phyloP scores from a whole-genome alignment of 495 filamentous ascomycete species.

The Neurospora sp. region DNA sequence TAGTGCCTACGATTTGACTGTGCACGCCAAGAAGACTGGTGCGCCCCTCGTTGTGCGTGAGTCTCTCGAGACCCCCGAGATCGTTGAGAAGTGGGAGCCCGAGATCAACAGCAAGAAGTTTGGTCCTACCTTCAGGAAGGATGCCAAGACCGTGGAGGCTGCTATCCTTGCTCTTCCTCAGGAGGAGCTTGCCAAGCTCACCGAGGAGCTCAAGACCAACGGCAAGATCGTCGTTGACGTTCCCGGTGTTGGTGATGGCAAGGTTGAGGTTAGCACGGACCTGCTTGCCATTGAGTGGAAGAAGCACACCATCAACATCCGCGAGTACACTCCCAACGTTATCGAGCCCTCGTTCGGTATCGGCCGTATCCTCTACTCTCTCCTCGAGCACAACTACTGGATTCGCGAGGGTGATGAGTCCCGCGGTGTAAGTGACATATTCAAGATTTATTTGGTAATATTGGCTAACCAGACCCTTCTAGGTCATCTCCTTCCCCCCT shows the following conservation, averaged over 20 bases:
- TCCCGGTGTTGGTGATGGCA: conserved; percentile 35
- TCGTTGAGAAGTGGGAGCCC: conserved; percentile 64
- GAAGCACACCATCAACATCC: conserved; percentile 55
- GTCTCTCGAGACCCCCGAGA: conserved; percentile 47
- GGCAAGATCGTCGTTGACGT: conserved; percentile 63
- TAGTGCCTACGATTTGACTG: conserved; percentile 68
- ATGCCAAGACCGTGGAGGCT: conserved; percentile 61
- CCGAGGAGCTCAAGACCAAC: conserved; percentile 50
- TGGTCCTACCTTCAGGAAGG: conserved; percentile 71
- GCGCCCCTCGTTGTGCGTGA: conserved; percentile 62
- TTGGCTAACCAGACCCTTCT: conserved; percentile 8
- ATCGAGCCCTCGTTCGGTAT: conserved; percentile 85
- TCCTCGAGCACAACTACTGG: conserved; percentile 78
- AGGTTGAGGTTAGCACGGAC: conserved; percentile 62
- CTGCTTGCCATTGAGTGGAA: conserved; percentile 61
- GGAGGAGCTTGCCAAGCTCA: conserved; percentile 59
- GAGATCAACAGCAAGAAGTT: conserved; percentile 78
- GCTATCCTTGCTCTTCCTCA: conserved; percentile 58
- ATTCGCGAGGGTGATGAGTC: conserved; percentile 57
- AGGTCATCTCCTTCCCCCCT: conserved; percentile 69
- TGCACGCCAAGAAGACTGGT: conserved; percentile 74
- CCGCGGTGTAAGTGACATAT: conserved; percentile 47
- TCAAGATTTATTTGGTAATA: background rate
- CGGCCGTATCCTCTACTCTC: conserved; percentile 65
- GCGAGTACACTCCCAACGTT: conserved; percentile 75